Base-by-base conservation (phyloP, 306 rosid genomes). In the Cucurbita argyrosperma region DNA sequence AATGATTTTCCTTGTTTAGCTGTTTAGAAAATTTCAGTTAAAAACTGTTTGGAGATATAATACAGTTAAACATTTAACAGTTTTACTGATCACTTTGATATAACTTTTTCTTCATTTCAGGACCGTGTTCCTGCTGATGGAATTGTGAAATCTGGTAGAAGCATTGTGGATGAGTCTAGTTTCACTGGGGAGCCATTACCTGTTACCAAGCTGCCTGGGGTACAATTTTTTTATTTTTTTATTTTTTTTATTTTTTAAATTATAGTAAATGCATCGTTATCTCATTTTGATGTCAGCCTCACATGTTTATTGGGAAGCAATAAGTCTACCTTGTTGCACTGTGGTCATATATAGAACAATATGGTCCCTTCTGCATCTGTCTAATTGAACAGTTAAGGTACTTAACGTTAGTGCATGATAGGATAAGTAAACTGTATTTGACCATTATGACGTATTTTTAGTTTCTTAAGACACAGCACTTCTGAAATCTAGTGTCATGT, bases 111-210 rank as follows among this genome's bases (percentile, higher is more conserved):
- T 67, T 80, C 79, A 12, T 71, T 77, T 73, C 78, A 93, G 98
- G 98, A 93, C 75, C 87, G 90, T 70, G 82, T 93, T 60, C 98
- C 98, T 19, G 98, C 89, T 16, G 98, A 93, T 89, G 98, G 98
- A 80, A 73, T 90, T 84, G 98, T 93, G 77, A 84, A 77, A 83
- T 86, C 89, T 79, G 98, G 98, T 82, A 89, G 97, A 84, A 93
- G 98, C 86, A 90, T 88, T 70, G 77, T 93, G 55, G 98, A 93
- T 54, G 98, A 93, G 79, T 93, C 98, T 56, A 89, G 91, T 86
- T 90, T 93, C 79, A 90, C 98, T 11, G 97, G 98, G 82, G 98
- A 93, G 85, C 97, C 97, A 42, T 82, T 93, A 64, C 98, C 98
- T 45, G 94, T 87, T 74, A 93, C 96, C 78, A 93, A 93, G 82